Conservation (phyloP, 2,329 filamentous ascomycete genomes). For the Ophiostoma ulmi region DNA sequence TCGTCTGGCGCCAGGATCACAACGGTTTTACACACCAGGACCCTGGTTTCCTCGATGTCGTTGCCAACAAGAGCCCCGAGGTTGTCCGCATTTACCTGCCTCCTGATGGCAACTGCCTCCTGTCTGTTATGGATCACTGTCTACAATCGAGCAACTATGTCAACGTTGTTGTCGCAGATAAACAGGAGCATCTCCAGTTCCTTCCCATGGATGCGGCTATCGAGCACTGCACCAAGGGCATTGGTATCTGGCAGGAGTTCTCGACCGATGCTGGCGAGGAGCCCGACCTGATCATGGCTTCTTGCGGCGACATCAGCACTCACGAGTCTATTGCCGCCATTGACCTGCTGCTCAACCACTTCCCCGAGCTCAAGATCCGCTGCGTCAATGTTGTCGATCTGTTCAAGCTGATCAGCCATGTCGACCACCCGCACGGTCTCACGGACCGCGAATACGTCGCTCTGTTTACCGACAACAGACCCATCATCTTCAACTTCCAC, state of each 20-base stretch:
- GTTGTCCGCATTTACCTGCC: constrained; percentile 77
- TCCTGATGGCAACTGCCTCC: constrained; percentile 71
- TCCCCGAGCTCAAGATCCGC: constrained; percentile 68
- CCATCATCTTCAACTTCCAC: constrained; percentile 80
- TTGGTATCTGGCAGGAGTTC: constrained; percentile 73
- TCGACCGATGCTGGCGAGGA: constrained; percentile 63
- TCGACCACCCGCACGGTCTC: constrained; percentile 69
- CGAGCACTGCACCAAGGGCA: constrained; percentile 71
- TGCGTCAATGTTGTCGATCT: constrained; percentile 77
- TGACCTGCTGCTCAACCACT: constrained; percentile 63
- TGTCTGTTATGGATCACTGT: constrained; percentile 72
- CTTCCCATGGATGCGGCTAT: constrained; percentile 68
- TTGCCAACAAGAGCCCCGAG: constrained; percentile 74
- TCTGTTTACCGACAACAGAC: constrained; percentile 66
- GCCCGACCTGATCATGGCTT: constrained; percentile 71
- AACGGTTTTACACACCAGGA: constrained; percentile 74
- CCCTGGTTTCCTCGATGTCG: constrained; percentile 72
- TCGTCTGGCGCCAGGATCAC: constrained; percentile 78
- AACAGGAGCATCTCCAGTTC: constrained; percentile 72
- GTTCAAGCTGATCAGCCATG: constrained; percentile 69
- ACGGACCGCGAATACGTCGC: constrained; percentile 60
- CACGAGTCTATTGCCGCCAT: constrained; percentile 70
- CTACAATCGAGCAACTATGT: constrained; percentile 70
- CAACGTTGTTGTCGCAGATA: constrained; percentile 75
- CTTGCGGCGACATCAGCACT: constrained; percentile 68